These are phyloP conservation scores for Garcia nutans DNA, from an alignment of 345 rosid species.

Conservation along the genomic window DNA sequence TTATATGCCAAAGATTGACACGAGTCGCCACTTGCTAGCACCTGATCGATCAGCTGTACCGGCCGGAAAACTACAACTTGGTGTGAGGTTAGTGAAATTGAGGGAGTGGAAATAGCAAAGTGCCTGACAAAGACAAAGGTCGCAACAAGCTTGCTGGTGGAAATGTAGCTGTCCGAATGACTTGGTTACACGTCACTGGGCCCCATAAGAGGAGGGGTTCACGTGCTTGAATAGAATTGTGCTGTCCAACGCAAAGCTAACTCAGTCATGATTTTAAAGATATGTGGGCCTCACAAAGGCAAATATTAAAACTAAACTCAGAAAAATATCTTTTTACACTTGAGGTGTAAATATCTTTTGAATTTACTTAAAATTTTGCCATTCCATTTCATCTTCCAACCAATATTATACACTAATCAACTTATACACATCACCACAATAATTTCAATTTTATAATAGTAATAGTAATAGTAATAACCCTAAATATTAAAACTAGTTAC, in stretches of 20 bases:
- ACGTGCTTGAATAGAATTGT: conserved; percentile 5
- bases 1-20: neutral
- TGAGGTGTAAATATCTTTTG: no score
- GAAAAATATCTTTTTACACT: no score
- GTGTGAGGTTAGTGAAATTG: neutral
- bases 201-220: neutral
- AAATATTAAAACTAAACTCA: no score
- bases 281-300: no score
- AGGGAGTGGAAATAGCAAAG: neutral
- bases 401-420: no score
- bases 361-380: no score
- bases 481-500: no score
- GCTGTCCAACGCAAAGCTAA: conserved; percentile 15
- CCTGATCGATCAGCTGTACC: neutral
- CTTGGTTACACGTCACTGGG: conserved; percentile 12
- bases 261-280: conserved; percentile 19
- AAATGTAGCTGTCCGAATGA: neutral
- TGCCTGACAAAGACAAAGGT: neutral
- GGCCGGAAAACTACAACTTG: neutral
- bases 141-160: neutral
- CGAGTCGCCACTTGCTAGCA: neutral
- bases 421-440: no score
- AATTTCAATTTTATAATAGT: no score
- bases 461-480: no score
- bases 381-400: no score